A percentile compares a stretch with the other conserved stretches of the same genome.
These are phyloP conservation scores for Curvularia spicifera DNA, from an alignment of 2,329 filamentous ascomycete species.

Conservation along the genomic window DNA sequence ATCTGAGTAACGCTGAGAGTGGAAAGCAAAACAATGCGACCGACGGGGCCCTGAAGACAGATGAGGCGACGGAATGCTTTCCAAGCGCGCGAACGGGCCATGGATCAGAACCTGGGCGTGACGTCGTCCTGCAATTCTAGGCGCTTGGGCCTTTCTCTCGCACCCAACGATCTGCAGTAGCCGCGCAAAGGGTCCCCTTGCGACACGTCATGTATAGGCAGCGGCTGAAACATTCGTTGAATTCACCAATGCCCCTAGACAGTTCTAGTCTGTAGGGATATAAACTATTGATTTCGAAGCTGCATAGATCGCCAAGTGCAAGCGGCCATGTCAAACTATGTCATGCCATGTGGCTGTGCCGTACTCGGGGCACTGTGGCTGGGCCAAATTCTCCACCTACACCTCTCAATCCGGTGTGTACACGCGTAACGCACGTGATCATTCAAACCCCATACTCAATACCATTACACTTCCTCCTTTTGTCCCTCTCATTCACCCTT, in stretches of 20 bases:
- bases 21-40: background rate
- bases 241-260: background rate
- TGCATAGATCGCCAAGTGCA: background rate
- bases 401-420: background rate
- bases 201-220: constrained; percentile 13
- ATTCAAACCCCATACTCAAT: background rate
- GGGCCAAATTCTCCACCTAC: background rate
- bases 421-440: background rate
- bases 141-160: constrained; percentile 10
- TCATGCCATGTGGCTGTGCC: constrained; percentile 6
- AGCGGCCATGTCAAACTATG: background rate
- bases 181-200: constrained; percentile 17
- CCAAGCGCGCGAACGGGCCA: constrained; percentile 15
- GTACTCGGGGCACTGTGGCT: background rate
- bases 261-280: background rate
- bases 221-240: constrained; percentile 7
- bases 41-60: background rate
- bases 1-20: background rate
- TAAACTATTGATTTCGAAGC: background rate
- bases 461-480: background rate
- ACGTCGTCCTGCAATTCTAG: constrained; percentile 30
- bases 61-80: constrained; percentile 15
- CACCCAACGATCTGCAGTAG: constrained; percentile 25
- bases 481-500: background rate
- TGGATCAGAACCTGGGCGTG: constrained; percentile 19